phyloP scores from a whole-genome alignment of 306 rosid genomes.

The Sesbania bispinosa region DNA sequence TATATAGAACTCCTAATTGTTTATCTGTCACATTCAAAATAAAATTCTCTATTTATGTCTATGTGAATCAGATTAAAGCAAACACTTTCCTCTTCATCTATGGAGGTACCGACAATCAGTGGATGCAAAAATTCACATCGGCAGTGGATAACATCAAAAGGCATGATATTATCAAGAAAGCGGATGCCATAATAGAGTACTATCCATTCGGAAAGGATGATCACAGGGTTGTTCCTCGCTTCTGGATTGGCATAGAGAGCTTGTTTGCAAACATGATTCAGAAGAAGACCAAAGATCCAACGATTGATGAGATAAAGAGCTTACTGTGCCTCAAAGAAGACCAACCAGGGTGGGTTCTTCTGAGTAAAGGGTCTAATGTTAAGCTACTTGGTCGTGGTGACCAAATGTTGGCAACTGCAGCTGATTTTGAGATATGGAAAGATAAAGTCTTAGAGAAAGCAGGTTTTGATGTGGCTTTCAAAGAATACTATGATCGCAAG shows the following conservation, averaged over 20 bases:
- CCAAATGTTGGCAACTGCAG: neutral
- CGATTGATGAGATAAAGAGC: slow-evolving; percentile 28
- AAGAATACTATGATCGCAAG: slow-evolving; percentile 17
- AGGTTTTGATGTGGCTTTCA: slow-evolving; percentile 39
- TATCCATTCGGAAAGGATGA: slow-evolving; percentile 34
- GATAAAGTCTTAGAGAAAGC: slow-evolving; percentile 27
- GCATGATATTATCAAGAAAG: slow-evolving; percentile 23
- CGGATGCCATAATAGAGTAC: slow-evolving; percentile 31
- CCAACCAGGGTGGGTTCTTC: slow-evolving; percentile 33
- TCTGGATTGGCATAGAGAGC: slow-evolving; percentile 39
- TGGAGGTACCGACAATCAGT: slow-evolving; percentile 29
- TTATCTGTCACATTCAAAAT: too few species aligned
- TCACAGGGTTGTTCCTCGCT: neutral
- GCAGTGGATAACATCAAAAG: slow-evolving; percentile 22
- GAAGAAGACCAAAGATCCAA: slow-evolving; percentile 29
- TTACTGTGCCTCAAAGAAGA: slow-evolving; percentile 29
- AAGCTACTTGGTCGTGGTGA: slow-evolving; percentile 29
- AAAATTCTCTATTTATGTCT: too few species aligned
- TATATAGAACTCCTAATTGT: too few species aligned
- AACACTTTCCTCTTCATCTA: slow-evolving; percentile 37
- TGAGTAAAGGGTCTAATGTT: slow-evolving; percentile 42
- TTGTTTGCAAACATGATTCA: slow-evolving; percentile 30
- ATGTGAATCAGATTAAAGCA: slow-evolving; percentile 30
- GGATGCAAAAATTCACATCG: neutral
- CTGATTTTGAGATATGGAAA: slow-evolving; percentile 36